Conservation (phyloP, 1,139 yeast genomes). For the Hansenula sp. region DNA sequence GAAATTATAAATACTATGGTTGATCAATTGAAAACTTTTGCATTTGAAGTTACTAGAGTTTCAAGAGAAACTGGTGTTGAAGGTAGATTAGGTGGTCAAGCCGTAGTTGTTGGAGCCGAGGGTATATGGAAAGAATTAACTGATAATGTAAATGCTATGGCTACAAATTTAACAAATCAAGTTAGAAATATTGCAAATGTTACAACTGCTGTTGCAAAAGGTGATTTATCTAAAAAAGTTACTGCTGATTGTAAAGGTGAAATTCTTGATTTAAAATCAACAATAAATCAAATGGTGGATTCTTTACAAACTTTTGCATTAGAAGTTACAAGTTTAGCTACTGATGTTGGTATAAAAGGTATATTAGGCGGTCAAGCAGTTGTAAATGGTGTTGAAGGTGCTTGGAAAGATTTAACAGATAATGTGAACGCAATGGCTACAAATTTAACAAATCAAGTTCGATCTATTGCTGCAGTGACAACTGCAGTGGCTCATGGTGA, state of each 20-base stretch:
- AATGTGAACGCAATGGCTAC: constrained; percentile 90
- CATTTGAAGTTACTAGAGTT: constrained; percentile 82
- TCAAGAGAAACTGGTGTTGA: constrained; percentile 91
- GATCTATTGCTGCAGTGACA: constrained; percentile 85
- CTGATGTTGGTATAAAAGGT: constrained; percentile 89
- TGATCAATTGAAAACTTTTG: constrained; percentile 81
- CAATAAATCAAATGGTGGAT: constrained; percentile 90
- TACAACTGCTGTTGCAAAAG: constrained; percentile 90
- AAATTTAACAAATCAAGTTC: constrained; percentile 79
- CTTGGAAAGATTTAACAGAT: constrained; percentile 86
- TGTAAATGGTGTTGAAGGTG: constrained; percentile 80
- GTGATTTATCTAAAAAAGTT: constrained; percentile 83
- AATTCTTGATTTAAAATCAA: constrained; percentile 86
- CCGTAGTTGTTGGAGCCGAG: constrained; percentile 84
- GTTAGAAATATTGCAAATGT: constrained; percentile 91
- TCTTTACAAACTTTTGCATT: constrained; percentile 83
- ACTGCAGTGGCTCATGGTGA: constrained; percentile 91
- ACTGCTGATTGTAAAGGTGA: constrained; percentile 91
- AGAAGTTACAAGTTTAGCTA: constrained; percentile 82
- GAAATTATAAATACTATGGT: constrained; percentile 83
- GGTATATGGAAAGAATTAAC: constrained; percentile 93
- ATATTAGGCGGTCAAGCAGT: constrained; percentile 85
- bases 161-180: constrained; percentile 83
- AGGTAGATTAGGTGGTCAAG: constrained; percentile 87
- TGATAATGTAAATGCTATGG: constrained; percentile 88